Evolutionary conservation across 768 basidiomycete genomes (phyloP), one percentile per base, ranked within the genome.

Genomic region (Leccinum fibrillosum): DNA sequence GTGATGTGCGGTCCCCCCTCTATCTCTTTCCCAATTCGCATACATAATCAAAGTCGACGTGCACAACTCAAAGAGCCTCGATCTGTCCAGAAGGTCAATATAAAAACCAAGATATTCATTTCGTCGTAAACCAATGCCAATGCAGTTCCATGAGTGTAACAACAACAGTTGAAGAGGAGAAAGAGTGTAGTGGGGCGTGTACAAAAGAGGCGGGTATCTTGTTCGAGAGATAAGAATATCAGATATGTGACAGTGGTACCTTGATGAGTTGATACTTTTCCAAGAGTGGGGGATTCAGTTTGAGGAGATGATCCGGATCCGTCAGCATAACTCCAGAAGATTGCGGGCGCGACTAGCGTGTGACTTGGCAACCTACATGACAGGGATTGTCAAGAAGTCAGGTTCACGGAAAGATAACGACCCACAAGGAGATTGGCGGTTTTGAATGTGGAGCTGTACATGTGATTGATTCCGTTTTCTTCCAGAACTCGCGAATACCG

Each of bases 361-460:
- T 62, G 71, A 76, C 76, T 82, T 85, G 57, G 84, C 78, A 62
- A 86, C 83, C 83, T 85, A 54, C 23, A 17, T 28, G 25, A 60
- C 32, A 51, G 21, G 4, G 47, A 25, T 65, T 34, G 49, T 35
- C 54, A 42, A 49, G 39, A 28, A 4, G 32, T 50, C 55, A 30
- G 44, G 26, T 50, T 7, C 51, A 28, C 25, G 23, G 49, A 47
- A 63, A 55, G 45, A 54, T 66, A 76, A 60, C 53, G 13, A 62
- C 63, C 25, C 64, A 91, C 89, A 64, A 91, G 75, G 32, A 92
- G 71, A 71, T 92, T 92, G 56, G 90, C 90, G 6, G 87, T 88
- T 74, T 89, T 89, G 69, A 84, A 87, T n/a, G 90, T 90, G 47
- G 88, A 89, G 57, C 85, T 88, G 68, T 91, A 92, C 82, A 92